A percentile compares a stretch with the other conserved stretches of the same genome.
phyloP scores from a whole-genome alignment of 345 rosid species.

The Gynandropsis gynandra region DNA sequence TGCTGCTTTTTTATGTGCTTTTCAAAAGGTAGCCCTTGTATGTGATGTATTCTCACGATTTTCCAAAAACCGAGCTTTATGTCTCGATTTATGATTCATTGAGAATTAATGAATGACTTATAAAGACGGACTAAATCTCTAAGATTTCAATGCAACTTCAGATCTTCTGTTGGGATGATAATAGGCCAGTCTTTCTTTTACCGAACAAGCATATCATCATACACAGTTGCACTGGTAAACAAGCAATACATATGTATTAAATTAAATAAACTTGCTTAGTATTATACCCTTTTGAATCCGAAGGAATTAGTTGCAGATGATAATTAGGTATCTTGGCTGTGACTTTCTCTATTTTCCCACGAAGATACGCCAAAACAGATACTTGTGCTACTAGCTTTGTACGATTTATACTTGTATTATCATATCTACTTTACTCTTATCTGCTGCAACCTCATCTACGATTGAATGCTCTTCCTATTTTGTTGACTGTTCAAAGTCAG shows the following conservation, averaged over 20 bases:
- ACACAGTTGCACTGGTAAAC: slow-evolving; percentile 28
- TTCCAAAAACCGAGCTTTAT: background rate
- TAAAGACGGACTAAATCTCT: background rate
- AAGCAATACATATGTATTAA: too few relatives aligned
- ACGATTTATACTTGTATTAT: too few relatives aligned
- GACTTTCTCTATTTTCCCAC: background rate
- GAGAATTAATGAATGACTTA: background rate
- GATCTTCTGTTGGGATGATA: slow-evolving; percentile 30
- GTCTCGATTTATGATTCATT: background rate
- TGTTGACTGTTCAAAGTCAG: slow-evolving; percentile 11
- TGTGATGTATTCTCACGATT: slow-evolving; percentile 20
- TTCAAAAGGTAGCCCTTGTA: slow-evolving; percentile 69
- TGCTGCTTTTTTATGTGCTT: slow-evolving; percentile 31
- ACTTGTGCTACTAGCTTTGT: too few relatives aligned
- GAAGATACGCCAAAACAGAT: too few relatives aligned
- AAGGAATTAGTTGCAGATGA: background rate
- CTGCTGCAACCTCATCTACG: background rate
- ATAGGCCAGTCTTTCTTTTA: slow-evolving; percentile 33
- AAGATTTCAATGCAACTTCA: slow-evolving; percentile 26
- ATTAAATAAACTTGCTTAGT: too few relatives aligned
- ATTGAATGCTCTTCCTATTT: background rate
- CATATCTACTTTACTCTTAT: too few relatives aligned
- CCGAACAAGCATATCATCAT: slow-evolving; percentile 52
- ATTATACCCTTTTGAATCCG: too few relatives aligned
- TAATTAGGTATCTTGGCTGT: background rate